Base-by-base conservation (phyloP, 176 grass and related monocot genomes). In the Eremochloa ophiuroides region DNA sequence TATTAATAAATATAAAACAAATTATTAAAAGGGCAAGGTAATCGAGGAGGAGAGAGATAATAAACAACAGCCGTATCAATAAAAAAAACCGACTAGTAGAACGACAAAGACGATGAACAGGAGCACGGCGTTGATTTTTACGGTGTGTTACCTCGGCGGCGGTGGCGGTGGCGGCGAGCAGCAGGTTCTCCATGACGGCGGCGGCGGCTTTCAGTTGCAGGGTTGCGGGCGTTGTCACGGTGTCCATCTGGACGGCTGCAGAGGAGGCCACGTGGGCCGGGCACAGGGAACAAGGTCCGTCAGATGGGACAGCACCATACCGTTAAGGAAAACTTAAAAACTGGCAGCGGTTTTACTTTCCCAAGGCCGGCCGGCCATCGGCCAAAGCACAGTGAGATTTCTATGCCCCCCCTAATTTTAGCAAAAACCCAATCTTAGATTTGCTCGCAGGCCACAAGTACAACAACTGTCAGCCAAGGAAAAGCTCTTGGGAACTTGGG, bases 301-400 rank as follows among this genome's bases (percentile, higher is more conserved):
- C 86, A 88, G 86, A 85, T 75, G 35, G 43, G 47, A 40, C 62
- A 69, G 76, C 46, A 73, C 50, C 67, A 81, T 83, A 86, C 88
- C 83, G 88, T 90, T 90, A 69, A 47, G 66, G 73, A 67, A 85
- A 86, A 75, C 78, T 86, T 82, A 82, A 86, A 85, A 82, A 51
- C 66, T 67, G 65, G 71, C 11, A 70, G 16, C 66, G 71, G 70
- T 82, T 56, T 77, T 85, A 10, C 66, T 73, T 67, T 78, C 17
- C 73, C 56, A 47, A 77, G 88, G 58, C 11, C 71, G 22, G 22
- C 48, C 43, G 17, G 47, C 48, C 20, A n/a, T n/a, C 20, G 3
- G 20, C 11, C 3, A 22, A 80, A 58, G 46, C 12, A 15, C 1
- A 25, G 3, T 33, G 77, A 75, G 37, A 73, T 41, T 39, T 67